Evolutionary conservation across 2,329 filamentous ascomycete genomes (phyloP), one percentile per base, ranked within the genome.

Genomic region (Diplodia sapinea): DNA sequence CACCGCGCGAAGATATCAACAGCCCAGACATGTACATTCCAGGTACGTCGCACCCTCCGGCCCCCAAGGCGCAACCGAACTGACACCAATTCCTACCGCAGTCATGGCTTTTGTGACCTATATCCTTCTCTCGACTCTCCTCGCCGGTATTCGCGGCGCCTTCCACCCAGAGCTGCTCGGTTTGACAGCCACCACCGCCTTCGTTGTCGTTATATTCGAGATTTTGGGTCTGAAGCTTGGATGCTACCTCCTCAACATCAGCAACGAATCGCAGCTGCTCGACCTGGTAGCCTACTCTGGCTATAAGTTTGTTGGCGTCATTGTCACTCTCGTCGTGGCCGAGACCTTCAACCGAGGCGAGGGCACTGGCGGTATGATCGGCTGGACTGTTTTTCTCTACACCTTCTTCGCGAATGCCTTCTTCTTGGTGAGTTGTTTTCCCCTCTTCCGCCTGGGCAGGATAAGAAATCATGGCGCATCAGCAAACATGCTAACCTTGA

Each of bases 1-100:
- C 95, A 5, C 95, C 95, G 2, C 87, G 95, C 71, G 94, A 99
- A 79, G 95, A 99, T 77, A 85, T 98, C 79, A 99, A 99, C 81
- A 96, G 93, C 71, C 95, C 96, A 17, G 95, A 99, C 81, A 98
- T 99, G 94, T 99, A 99, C 82, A 99, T 99, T 74, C 94, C 94
- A 17, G 78, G 70, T 72, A 69, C 50, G 68, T 52, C 50, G 54
- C 31, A 29, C 40, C 49, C 57, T n/a, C 9, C 55, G 38, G 36
- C n/a, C 40, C 51, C 12, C 13, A n/a, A 54, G 33, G 43, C 33
- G 49, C 59, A 49, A 26, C 50, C 47, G 4, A 13, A 26, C 47
- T 63, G 23, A 63, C 43, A 8, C 29, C 6, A 23, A 12, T 29
- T 29, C 17, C 23, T 40, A 7, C 20, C 40, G 13, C 63, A 76